Conservation (phyloP, 768 basidiomycete genomes). For the Tubosaeta sp. region DNA sequence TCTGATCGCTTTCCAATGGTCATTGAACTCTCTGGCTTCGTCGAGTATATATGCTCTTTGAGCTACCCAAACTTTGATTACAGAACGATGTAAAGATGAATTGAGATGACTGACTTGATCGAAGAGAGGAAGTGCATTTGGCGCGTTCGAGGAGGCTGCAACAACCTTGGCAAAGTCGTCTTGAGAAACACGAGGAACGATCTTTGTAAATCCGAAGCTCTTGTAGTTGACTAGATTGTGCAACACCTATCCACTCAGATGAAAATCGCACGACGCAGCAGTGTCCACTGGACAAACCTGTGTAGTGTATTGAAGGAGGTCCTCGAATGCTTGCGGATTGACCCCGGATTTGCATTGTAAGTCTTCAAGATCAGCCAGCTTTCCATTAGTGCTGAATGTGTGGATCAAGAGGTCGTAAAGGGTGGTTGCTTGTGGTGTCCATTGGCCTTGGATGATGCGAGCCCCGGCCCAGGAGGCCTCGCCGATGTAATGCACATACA, state of each 20-base stretch:
- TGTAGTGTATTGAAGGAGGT: conserved; percentile 63
- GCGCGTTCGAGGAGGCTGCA: conserved; percentile 52
- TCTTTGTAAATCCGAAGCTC: conserved; percentile 82
- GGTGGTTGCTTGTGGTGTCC: conserved; percentile 65
- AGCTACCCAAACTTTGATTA: conserved; percentile 40
- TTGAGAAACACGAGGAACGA: conserved; percentile 64
- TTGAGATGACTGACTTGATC: conserved; percentile 41
- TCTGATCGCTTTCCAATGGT: conserved; percentile 75
- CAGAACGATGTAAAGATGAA: background rate
- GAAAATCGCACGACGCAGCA: background rate
- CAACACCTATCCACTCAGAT: conserved; percentile 27
- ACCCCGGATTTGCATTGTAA: conserved; percentile 55
- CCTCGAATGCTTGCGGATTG: conserved; percentile 58
- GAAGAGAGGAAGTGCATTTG: conserved; percentile 58
- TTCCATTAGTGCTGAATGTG: conserved; percentile 58
- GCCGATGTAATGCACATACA: conserved; percentile 70
- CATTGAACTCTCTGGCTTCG: conserved; percentile 58
- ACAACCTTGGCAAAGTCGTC: conserved; percentile 64
- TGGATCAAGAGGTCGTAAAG: conserved; percentile 71
- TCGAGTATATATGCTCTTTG: conserved; percentile 69
- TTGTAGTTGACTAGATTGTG: conserved; percentile 63
- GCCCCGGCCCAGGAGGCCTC: conserved; percentile 82
- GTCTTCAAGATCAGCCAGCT: conserved; percentile 50
- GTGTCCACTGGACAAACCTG: conserved; percentile 46
- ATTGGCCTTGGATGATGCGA: conserved; percentile 80